Evolutionary conservation across 169 alveolate genomes (phyloP).

Genomic region (Babesia microti): DNA sequence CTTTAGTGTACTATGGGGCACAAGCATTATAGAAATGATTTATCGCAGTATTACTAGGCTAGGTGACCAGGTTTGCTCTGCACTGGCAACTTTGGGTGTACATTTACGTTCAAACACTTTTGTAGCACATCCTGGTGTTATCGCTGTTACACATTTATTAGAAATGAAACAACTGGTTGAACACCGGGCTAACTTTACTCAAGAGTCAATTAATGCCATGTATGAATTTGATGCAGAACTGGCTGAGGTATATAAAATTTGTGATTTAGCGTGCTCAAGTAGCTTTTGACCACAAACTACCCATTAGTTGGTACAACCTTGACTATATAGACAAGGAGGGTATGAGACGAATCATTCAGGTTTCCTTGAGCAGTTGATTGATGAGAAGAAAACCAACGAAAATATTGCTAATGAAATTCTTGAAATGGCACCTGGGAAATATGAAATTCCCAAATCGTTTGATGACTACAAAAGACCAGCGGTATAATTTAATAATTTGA

Average conservation of each 20-base stretch:
- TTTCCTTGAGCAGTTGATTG: slow-evolving; percentile 40
- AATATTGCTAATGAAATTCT: slow-evolving; percentile 33
- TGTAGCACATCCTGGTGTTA: slow-evolving; percentile 69
- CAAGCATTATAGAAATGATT: slow-evolving; percentile 29
- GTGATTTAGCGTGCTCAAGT: slow-evolving; percentile 56
- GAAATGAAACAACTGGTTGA: slow-evolving; percentile 64
- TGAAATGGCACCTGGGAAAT: slow-evolving; percentile 26
- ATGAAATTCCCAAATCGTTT: slow-evolving; percentile 26
- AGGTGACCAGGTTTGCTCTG: slow-evolving; percentile 54
- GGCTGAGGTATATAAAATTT: slow-evolving; percentile 32
- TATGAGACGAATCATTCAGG: slow-evolving; percentile 5
- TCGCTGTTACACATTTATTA: slow-evolving; percentile 63
- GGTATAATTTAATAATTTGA: neutral
- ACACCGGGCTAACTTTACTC: slow-evolving; percentile 65
- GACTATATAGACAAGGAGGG: slow-evolving; percentile 60
- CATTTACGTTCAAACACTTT: slow-evolving; percentile 57
- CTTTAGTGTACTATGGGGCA: too few species aligned
- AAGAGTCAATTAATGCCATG: slow-evolving; percentile 65
- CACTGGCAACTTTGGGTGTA: slow-evolving; percentile 58
- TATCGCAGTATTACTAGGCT: slow-evolving; percentile 5
- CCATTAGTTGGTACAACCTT: slow-evolving; percentile 54
- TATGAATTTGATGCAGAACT: slow-evolving; percentile 56
- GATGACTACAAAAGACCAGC: slow-evolving; percentile 16
- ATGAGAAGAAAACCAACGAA: slow-evolving; percentile 44
- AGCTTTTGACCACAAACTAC: slow-evolving; percentile 62